Percentiles rank a stretch among this genome's conserved stretches.
Conservation (phyloP, 2,329 filamentous ascomycete genomes). For the Fonsecaea erecta region DNA sequence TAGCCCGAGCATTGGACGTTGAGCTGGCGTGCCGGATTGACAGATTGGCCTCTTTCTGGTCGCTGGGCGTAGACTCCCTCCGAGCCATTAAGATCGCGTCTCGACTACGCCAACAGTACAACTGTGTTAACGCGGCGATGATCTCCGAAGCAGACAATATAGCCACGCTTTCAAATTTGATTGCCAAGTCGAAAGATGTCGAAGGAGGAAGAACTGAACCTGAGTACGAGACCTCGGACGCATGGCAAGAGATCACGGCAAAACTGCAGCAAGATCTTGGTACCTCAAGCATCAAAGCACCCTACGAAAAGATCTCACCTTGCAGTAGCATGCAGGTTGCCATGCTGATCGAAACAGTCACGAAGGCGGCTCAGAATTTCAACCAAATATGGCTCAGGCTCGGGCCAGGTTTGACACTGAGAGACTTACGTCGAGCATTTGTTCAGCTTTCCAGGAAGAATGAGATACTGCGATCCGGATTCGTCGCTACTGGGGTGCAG, state of each 20-base stretch:
- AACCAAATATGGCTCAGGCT: slow-evolving; percentile 76
- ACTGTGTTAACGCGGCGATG: slow-evolving; percentile 61
- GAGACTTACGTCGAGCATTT: slow-evolving; percentile 58
- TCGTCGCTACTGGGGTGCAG: slow-evolving; percentile 56
- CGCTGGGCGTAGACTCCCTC: slow-evolving; percentile 69
- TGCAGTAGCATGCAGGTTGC: slow-evolving; percentile 77
- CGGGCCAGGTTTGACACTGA: slow-evolving; percentile 41
- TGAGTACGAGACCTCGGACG: slow-evolving; percentile 11
- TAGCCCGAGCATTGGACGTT: slow-evolving; percentile 50
- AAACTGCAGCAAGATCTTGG: not conserved
- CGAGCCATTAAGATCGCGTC: slow-evolving; percentile 68
- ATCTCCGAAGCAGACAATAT: slow-evolving; percentile 64
- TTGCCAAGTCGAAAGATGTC: slow-evolving; percentile 3
- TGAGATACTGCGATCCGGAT: slow-evolving; percentile 74
- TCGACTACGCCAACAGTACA: slow-evolving; percentile 61
- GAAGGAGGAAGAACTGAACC: not conserved
- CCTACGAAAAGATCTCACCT: slow-evolving; percentile 51
- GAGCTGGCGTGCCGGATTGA: slow-evolving; percentile 49
- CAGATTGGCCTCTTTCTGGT: slow-evolving; percentile 52
- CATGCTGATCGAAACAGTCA: slow-evolving; percentile 77
- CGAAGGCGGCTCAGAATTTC: slow-evolving; percentile 68
- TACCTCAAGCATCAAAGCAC: slow-evolving; percentile 10
- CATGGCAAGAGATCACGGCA: slow-evolving; percentile 23
- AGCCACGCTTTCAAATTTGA: slow-evolving; percentile 25
- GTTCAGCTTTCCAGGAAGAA: slow-evolving; percentile 59